Evolutionary conservation across 176 grass and related monocot species (phyloP), one percentile per base, ranked within the genome.

Genomic region (Tuctoria greenei): DNA sequence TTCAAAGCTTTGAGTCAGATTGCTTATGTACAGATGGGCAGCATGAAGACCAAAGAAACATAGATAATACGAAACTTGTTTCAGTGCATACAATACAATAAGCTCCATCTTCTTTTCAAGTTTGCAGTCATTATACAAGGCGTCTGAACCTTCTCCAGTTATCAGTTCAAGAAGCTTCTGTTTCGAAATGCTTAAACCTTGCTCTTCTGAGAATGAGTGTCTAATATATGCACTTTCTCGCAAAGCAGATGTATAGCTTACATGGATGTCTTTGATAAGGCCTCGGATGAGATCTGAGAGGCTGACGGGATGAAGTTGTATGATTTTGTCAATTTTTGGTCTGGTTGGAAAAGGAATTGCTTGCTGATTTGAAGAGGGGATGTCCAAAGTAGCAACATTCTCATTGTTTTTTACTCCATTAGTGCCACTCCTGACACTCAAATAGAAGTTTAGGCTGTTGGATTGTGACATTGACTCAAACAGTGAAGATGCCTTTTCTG

Each of bases 21-120:
- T 84, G 64, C 60, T 71, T 68, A 93, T 57, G 77, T 93, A 93
- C 41, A 90, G 61, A 87, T 90, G 54, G 58, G 91, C 84, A 73
- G 69, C 71, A 85, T 93, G 84, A 51, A 93, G 66, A 82, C 87
- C 87, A 85, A 87, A 90, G 69, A 93, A 87, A 73, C 87, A 93
- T 80, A 93, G 83, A 71, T 87, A 90, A 80, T 93, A 90, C 72
- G 91, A 77, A 65, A 87, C 66, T 78, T 93, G 84, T 47, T 90
- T 93, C 20, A 93, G 39, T 79, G 64, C 87, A 85, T 90, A 93
- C 7, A 93, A 25, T 72, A 76, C 69, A 72, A 87, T 72, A 64
- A 87, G 81, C 64, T 70, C 84, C 84, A 82, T 80, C 50, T 72
- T 69, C 73, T 85, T 81, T 77, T 84, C 72, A n/a, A 75, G 2